Percentiles rank a stretch among this genome's conserved stretches.
phyloP scores from a whole-genome alignment of 495 filamentous ascomycete species.

The Neurospora sp. region DNA sequence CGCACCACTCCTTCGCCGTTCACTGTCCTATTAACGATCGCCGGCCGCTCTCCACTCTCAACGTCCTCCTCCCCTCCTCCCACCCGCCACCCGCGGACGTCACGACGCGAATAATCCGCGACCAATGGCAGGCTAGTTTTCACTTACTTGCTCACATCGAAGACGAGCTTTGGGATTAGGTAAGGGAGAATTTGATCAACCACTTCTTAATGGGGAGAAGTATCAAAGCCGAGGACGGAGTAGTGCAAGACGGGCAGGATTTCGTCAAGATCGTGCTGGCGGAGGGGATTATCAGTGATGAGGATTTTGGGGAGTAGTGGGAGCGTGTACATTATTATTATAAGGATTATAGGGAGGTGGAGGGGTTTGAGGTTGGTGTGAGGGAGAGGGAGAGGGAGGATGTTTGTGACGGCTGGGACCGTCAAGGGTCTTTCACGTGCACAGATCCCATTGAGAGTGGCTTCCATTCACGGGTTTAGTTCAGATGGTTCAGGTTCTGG shows the following conservation, averaged over 20 bases:
- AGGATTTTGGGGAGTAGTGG: not conserved
- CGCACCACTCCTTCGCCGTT: not conserved
- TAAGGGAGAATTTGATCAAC: accelerated
- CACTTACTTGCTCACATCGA: not conserved
- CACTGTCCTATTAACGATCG: not conserved
- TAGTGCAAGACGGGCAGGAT: not conserved
- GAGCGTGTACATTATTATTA: not conserved
- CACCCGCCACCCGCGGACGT: not conserved
- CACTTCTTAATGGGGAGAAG: not conserved
- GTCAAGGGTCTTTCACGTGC: too few relatives aligned
- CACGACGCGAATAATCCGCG: not conserved
- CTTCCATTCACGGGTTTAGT: too few relatives aligned
- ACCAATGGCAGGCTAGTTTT: not conserved
- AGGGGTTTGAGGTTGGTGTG: not conserved
- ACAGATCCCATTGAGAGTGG: too few relatives aligned
- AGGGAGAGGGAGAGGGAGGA: not conserved
- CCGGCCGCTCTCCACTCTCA: not conserved
- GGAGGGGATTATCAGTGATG: not conserved
- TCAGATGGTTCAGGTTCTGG: too few relatives aligned
- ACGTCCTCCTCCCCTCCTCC: not conserved
- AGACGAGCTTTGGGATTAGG: accelerated
- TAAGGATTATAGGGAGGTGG: not conserved
- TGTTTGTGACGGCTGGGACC: too few relatives aligned
- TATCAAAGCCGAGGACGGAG: accelerated
- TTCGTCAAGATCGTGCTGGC: not conserved